Percentiles rank a stretch among this genome's conserved stretches.
Conservation (phyloP, 2,329 filamentous ascomycete species). For the Penicillium italicum region DNA sequence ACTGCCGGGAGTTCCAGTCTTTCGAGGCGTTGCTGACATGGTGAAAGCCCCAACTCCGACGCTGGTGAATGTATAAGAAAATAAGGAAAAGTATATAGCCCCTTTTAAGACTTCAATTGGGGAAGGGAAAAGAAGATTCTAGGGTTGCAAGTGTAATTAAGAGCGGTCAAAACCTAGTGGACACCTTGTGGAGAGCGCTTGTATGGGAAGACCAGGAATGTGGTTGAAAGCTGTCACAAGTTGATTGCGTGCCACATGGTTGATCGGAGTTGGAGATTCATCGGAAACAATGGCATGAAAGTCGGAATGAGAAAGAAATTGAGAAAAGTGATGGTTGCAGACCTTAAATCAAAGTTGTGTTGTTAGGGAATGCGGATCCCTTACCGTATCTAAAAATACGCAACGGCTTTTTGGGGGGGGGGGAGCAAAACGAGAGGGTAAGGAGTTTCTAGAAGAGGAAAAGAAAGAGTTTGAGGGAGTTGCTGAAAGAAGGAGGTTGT, state of each 20-base stretch:
- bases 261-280: conserved; percentile 16
- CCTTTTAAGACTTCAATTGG: conserved; percentile 1
- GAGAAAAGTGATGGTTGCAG: conserved; percentile 16
- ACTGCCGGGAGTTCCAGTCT: conserved; percentile 36
- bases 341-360: conserved; percentile 10
- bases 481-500: neutral
- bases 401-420: conserved; percentile 11
- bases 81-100: conserved; percentile 1
- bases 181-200: conserved; percentile 21
- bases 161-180: conserved; percentile 28
- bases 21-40: conserved; percentile 47
- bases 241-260: conserved; percentile 26
- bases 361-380: conserved; percentile 24
- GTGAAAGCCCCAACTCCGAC: conserved; percentile 19
- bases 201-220: conserved; percentile 17
- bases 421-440: conserved; percentile 10
- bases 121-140: conserved; percentile 2
- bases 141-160: conserved; percentile 16
- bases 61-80: conserved; percentile 14
- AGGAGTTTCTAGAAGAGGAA: neutral
- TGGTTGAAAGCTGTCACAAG: conserved; percentile 21
- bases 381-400: conserved; percentile 27
- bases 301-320: conserved; percentile 18
- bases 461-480: neutral
- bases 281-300: conserved; percentile 15